phyloP scores from a whole-genome alignment of 2,329 filamentous ascomycete genomes.

The Aurifilum marmelostoma region DNA sequence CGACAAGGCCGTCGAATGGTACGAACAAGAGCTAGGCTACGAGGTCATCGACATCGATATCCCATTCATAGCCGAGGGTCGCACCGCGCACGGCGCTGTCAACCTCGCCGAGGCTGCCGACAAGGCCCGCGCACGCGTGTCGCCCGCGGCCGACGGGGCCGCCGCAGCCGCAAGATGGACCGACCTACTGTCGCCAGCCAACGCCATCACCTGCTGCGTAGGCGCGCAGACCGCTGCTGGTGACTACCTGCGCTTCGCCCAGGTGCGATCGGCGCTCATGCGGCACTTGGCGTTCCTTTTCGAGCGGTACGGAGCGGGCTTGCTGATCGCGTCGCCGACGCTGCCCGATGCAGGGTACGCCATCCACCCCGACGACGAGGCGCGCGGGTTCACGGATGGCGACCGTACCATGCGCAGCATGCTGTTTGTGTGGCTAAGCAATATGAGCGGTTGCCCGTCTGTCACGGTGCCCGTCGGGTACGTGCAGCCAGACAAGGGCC shows the following conservation, averaged over 20 bases:
- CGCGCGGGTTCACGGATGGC: constrained; percentile 75
- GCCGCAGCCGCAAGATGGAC: constrained; percentile 54
- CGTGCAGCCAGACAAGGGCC: constrained; percentile 54
- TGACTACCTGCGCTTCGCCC: constrained; percentile 74
- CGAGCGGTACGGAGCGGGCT: constrained; percentile 64
- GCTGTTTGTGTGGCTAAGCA: constrained; percentile 85
- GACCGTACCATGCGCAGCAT: constrained; percentile 77
- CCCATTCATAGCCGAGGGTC: constrained; percentile 70
- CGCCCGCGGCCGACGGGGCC: constrained; percentile 40
- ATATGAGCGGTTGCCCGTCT: constrained; percentile 78
- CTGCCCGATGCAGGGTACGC: constrained; percentile 77
- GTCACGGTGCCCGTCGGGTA: constrained; percentile 78
- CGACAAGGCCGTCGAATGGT: constrained; percentile 62
- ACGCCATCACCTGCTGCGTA: constrained; percentile 70
- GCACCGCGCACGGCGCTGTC: constrained; percentile 75
- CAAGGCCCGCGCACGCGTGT: constrained; percentile 41
- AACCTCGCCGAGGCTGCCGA: constrained; percentile 73
- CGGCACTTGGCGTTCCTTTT: constrained; percentile 74
- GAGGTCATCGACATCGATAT: constrained; percentile 63
- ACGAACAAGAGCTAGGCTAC: constrained; percentile 54
- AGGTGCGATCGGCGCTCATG: constrained; percentile 78
- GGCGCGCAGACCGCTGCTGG: constrained; percentile 65
- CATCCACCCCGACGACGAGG: constrained; percentile 58
- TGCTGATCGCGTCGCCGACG: constrained; percentile 80
- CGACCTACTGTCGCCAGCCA: constrained; percentile 63